Evolutionary conservation across 1,284 basidiomycete species (phyloP).

Genomic region (Tilletia horrida): DNA sequence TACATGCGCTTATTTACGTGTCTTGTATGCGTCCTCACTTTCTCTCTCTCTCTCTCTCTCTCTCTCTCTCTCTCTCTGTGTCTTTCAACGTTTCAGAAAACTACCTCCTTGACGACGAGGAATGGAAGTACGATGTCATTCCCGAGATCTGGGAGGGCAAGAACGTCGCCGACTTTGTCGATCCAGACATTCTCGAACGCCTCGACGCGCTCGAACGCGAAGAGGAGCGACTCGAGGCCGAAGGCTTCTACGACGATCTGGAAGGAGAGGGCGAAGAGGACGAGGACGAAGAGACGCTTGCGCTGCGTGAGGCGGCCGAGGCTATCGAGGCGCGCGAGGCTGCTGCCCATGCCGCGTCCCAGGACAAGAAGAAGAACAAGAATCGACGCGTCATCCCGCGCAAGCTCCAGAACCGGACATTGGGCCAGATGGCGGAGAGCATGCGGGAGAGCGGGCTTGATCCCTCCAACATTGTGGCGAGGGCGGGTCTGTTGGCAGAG

Average conservation of each 20-base stretch:
- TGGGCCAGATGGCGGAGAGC: constrained; percentile 76
- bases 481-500: constrained; percentile 79
- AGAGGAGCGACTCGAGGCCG: constrained; percentile 85
- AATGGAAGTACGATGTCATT: constrained; percentile 93
- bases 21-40: neutral
- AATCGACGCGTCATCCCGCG: constrained; percentile 84
- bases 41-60: constrained; percentile 51
- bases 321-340: constrained; percentile 66
- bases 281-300: constrained; percentile 84
- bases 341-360: constrained; percentile 70
- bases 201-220: constrained; percentile 95
- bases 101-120: constrained; percentile 82
- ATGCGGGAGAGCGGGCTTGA: constrained; percentile 85
- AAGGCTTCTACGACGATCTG: constrained; percentile 90
- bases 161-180: constrained; percentile 98
- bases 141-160: constrained; percentile 98
- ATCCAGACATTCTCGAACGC: constrained; percentile 95
- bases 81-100: constrained; percentile 60
- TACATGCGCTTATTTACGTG: too few relatives aligned
- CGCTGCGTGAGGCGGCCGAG: constrained; percentile 68
- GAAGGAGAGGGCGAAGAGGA: constrained; percentile 70
- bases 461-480: constrained; percentile 78
- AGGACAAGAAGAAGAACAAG: constrained; percentile 82
- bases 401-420: constrained; percentile 68
- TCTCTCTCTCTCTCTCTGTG: neutral